Base-by-base conservation (phyloP, 192 early-diverging fungal genomes). In the Coemansia sp. region DNA sequence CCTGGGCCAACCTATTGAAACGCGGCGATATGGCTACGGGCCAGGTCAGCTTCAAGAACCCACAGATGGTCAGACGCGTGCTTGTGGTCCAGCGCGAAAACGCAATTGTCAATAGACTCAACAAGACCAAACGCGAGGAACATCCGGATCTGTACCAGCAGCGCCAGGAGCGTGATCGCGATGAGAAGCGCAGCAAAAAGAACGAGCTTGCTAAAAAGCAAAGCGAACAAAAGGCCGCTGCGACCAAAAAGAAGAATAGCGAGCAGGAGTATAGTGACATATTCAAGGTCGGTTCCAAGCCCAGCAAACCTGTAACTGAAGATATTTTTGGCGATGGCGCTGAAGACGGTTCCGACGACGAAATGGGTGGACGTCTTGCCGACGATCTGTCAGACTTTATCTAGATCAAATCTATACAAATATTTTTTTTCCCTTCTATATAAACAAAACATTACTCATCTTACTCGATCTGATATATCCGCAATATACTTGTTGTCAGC, bases 1-100 rank as follows among this genome's bases (percentile, higher is more conserved):
- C 91, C 6, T 92, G 91, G 90, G 61, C 79, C 11, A 99, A 97
- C 73, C 85, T 99, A 34, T 88, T 94, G 60, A 97, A 98, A 76
- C 92, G 91, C 11, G 84, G 83, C 16, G 93, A 89, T 18, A 99
- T 98, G 97, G 97, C 94, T 33, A 91, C 91, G 3, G 97, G 97
- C 11, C 95, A 97, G 64, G 97, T 98, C 17, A 88, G 92, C 36
- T 99, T 98, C 76, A 90, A 91, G 68, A 92, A 93, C 60, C 78
- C 83, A 25, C 87, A 80, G 51, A 56, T 75, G 2, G 94, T 97
- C 28, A 96, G 93, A 68, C 88, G 91, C 20, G 86, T 96, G 7
- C 76, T 88, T 72, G 88, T 97, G 0, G 83, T 86, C 14, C 84
- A 87, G 60, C 83, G 92, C 30, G 76, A 82, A 14, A 99, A 98